Evolutionary conservation across 108 stramenopile genomes (phyloP).

Genomic region (Skeletonema potamos): DNA sequence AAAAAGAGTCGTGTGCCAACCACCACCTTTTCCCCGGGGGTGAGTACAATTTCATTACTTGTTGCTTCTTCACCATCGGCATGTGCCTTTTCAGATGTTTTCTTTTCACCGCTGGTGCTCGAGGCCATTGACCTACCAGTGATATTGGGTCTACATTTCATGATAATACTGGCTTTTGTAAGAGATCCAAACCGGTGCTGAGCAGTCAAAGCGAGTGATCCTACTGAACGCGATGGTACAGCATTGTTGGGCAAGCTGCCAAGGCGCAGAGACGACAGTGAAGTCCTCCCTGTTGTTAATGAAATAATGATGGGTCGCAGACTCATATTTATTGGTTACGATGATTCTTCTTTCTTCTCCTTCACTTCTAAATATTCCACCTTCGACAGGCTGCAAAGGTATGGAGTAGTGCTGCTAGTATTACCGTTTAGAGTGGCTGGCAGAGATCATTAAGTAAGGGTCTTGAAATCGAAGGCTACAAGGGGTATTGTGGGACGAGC

Average conservation of each 20-base stretch:
- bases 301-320: not conserved
- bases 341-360: not conserved
- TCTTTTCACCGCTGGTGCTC: not conserved
- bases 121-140: not conserved
- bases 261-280: not conserved
- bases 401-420: no score
- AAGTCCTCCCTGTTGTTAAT: not conserved
- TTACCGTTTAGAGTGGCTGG: no score
- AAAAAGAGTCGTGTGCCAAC: constrained; percentile 73
- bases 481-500: no score
- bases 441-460: no score
- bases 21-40: constrained; percentile 89
- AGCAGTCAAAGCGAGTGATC: not conserved
- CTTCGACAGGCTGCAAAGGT: no score
- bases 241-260: not conserved
- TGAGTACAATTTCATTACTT: constrained; percentile 76
- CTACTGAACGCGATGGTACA: not conserved
- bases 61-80: constrained; percentile 12
- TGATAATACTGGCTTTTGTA: not conserved
- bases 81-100: not conserved
- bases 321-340: not conserved
- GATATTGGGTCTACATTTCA: not conserved
- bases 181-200: not conserved
- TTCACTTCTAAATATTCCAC: not conserved
- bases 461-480: no score